Evolutionary conservation across 2,329 filamentous ascomycete genomes (phyloP).

Genomic region (Scedosporium minutisporum): DNA sequence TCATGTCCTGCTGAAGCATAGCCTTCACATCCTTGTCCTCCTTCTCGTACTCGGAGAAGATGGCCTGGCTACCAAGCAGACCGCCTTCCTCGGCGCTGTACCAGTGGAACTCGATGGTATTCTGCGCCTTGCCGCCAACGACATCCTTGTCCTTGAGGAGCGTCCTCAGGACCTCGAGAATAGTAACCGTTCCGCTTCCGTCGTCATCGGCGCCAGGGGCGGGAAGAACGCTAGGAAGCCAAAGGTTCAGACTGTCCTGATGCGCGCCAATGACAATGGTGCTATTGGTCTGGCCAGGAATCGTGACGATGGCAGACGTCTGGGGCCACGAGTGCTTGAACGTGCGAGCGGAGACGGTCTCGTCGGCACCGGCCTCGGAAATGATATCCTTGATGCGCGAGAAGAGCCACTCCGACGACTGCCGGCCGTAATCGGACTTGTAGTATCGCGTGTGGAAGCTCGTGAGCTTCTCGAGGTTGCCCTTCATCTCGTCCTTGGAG

Average conservation of each 20-base stretch:
- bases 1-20: constrained; percentile 99
- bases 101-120: constrained; percentile 96
- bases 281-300: constrained; percentile 75
- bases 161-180: constrained; percentile 79
- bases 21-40: constrained; percentile 70
- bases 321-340: constrained; percentile 85
- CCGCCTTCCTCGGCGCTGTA: constrained; percentile 87
- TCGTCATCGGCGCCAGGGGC: constrained; percentile 95
- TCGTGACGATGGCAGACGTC: constrained; percentile 80
- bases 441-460: constrained; percentile 77
- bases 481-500: constrained; percentile 64
- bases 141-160: constrained; percentile 66
- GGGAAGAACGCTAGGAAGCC: constrained; percentile 70
- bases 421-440: constrained; percentile 64
- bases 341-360: constrained; percentile 57
- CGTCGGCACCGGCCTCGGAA: constrained; percentile 57
- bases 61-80: constrained; percentile 76
- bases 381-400: constrained; percentile 65
- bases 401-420: constrained; percentile 84
- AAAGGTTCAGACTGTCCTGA: constrained; percentile 92
- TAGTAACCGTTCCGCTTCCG: constrained; percentile 86
- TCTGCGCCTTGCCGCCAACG: constrained; percentile 59
- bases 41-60: constrained; percentile 75
- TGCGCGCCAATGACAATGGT: constrained; percentile 85
- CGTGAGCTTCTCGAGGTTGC: constrained; percentile 69